These are phyloP conservation scores for Bremia lactucae DNA, from an alignment of 352 stramenopile species.

Conservation along the genomic window DNA sequence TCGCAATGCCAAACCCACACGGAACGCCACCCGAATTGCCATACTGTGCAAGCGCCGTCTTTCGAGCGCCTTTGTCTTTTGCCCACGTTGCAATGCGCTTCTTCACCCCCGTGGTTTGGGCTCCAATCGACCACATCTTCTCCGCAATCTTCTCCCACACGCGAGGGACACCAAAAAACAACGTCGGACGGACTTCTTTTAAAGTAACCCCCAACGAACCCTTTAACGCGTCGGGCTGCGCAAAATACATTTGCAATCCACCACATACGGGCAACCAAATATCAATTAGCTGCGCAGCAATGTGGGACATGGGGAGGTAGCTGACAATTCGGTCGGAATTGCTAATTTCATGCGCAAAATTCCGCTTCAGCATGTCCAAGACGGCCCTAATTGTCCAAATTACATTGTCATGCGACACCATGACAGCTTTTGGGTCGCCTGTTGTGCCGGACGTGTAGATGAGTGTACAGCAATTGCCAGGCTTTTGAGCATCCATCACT, in stretches of 20 bases:
- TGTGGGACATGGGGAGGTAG: slow-evolving; percentile 86
- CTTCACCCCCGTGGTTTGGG: slow-evolving; percentile 85
- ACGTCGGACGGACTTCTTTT: slow-evolving; percentile 78
- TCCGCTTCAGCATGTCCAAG: slow-evolving; percentile 45
- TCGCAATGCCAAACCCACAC: slow-evolving; percentile 85
- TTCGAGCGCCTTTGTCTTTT: slow-evolving; percentile 76
- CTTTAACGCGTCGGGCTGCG: slow-evolving; percentile 85
- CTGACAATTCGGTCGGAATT: slow-evolving; percentile 71
- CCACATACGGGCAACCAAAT: slow-evolving; percentile 64
- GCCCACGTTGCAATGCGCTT: slow-evolving; percentile 87
- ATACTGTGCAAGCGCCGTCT: slow-evolving; percentile 77
- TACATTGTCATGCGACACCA: slow-evolving; percentile 94
- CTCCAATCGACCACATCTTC: slow-evolving; percentile 80
- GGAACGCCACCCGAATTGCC: slow-evolving; percentile 75
- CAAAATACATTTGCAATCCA: slow-evolving; percentile 78
- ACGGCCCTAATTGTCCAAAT: slow-evolving; percentile 73
- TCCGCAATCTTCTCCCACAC: slow-evolving; percentile 91
- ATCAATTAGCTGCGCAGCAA: slow-evolving; percentile 84
- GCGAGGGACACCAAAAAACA: slow-evolving; percentile 87
- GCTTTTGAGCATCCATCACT: slow-evolving; percentile 68
- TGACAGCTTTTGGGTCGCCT: slow-evolving; percentile 91
- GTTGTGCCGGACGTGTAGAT: slow-evolving; percentile 95
- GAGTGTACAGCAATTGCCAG: slow-evolving; percentile 81
- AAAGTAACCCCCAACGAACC: slow-evolving; percentile 77
- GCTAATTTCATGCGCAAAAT: slow-evolving; percentile 44